Conservation (phyloP, 441 rosid species). For the Viola pubescens region DNA sequence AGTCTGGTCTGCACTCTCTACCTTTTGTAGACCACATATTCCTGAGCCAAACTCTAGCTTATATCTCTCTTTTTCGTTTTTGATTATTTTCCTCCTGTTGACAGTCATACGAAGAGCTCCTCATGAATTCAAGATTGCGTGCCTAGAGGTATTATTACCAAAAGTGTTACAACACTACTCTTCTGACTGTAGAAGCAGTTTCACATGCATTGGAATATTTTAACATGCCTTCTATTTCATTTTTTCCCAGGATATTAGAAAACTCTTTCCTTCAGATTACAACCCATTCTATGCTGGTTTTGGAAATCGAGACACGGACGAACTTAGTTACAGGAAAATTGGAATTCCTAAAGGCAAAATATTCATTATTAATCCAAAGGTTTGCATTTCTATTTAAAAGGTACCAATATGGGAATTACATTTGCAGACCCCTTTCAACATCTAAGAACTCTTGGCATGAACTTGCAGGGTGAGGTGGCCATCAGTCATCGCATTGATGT, state of each 20-base stretch:
- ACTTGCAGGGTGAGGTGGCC: conserved; percentile 81
- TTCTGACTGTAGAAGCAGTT: background rate
- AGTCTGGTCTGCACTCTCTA: background rate
- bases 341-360: conserved; percentile 90
- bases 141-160: conserved; percentile 62
- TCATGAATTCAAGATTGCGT: conserved; percentile 84
- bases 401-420: too few relatives aligned
- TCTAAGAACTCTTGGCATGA: conserved; percentile 11
- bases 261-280: conserved; percentile 72
- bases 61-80: background rate
- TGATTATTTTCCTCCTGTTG: conserved; percentile 11
- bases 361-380: conserved; percentile 89
- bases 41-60: background rate
- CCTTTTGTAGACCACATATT: background rate
- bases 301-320: conserved; percentile 87
- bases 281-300: conserved; percentile 92
- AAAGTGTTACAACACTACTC: background rate
- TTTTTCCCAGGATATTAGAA: conserved; percentile 64
- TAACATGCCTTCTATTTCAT: background rate
- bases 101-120: conserved; percentile 90
- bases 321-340: conserved; percentile 75
- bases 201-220: background rate
- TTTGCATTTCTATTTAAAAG: conserved; percentile 8
- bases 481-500: conserved; percentile 57
- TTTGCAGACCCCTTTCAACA: background rate